These are phyloP conservation scores for Colletotrichum musae DNA, from an alignment of 2,329 filamentous ascomycete species.

Conservation along the genomic window DNA sequence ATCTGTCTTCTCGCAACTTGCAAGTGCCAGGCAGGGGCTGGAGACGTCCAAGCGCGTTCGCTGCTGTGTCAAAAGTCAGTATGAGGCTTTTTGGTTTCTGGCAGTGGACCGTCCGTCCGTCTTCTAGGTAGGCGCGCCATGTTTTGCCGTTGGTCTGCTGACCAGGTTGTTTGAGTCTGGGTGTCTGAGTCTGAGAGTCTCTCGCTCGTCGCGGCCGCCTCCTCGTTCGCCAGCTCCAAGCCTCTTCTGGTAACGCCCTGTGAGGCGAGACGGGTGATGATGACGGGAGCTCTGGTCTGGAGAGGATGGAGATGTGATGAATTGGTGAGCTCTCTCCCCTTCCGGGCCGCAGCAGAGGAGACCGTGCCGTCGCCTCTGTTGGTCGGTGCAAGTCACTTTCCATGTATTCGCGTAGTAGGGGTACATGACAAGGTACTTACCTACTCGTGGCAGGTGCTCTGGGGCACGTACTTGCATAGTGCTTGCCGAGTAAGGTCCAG, in stretches of 20 bases:
- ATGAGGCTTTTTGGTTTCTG: constrained; percentile 1
- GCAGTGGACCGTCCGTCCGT: not conserved
- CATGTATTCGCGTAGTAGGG: no score
- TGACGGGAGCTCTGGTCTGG: constrained; percentile 1
- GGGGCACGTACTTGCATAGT: not conserved
- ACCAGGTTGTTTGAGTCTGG: constrained; percentile 15
- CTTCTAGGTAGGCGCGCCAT: not conserved
- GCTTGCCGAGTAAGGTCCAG: not conserved
- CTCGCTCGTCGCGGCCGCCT: constrained; percentile 6
- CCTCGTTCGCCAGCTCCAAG: constrained; percentile 25
- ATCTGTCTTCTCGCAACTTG: no score
- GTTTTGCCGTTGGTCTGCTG: constrained; percentile 29
- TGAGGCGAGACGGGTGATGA: not conserved
- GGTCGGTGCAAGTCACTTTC: constrained; percentile 13
- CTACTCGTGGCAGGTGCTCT: not conserved
- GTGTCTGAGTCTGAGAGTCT: constrained; percentile 16
- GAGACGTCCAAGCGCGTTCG: constrained; percentile 15
- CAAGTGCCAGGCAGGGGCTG: constrained; percentile 7
- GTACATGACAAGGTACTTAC: no score
- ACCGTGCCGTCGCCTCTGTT: constrained; percentile 15
- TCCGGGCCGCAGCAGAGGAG: constrained; percentile 6
- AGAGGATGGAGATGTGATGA: no score
- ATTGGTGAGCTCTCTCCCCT: constrained; percentile 14
- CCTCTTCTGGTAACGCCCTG: constrained; percentile 28
- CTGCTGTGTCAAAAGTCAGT: constrained; percentile 6